Percentiles rank a stretch among this genome's conserved stretches.
Conservation (phyloP, 2,329 filamentous ascomycete species). For the Paraconiothyrium brasiliense region DNA sequence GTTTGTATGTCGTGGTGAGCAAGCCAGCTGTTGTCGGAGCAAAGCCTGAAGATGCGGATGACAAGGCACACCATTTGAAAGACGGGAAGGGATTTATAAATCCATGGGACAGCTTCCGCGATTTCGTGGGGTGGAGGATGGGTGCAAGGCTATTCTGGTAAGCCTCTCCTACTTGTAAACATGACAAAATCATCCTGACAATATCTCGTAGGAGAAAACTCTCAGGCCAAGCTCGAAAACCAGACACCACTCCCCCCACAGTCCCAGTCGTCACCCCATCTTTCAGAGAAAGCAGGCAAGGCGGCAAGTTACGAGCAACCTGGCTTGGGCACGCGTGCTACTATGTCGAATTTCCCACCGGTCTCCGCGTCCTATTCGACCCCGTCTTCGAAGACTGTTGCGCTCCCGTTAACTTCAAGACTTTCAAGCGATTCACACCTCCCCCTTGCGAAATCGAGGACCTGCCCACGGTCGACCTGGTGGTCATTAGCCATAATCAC, state of each 20-base stretch:
- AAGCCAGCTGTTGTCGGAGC: conserved; percentile 50
- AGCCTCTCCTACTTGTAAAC: conserved; percentile 14
- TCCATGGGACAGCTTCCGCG: conserved; percentile 64
- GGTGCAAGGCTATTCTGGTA: conserved; percentile 52
- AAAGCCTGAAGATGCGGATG: conserved; percentile 57
- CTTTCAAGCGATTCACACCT: conserved; percentile 80
- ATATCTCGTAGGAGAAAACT: conserved; percentile 53
- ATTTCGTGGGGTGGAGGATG: conserved; percentile 48
- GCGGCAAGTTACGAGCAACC: conserved; percentile 75
- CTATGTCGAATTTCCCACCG: conserved; percentile 87
- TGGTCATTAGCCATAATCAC: conserved; percentile 86
- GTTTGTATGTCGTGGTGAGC: conserved; percentile 54
- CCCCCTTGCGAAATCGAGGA: conserved; percentile 80
- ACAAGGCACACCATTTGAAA: conserved; percentile 62
- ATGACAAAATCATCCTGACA: neutral
- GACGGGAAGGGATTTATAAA: conserved; percentile 65
- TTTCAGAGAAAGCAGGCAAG: conserved; percentile 57
- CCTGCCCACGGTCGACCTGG: conserved; percentile 78
- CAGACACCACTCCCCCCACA: conserved; percentile 71
- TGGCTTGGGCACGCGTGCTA: conserved; percentile 97
- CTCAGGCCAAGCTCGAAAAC: conserved; percentile 61
- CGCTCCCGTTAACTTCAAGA: conserved; percentile 74
- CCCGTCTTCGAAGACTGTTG: conserved; percentile 92
- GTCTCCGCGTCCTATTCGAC: conserved; percentile 89
- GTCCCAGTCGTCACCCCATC: conserved; percentile 72